These are phyloP conservation scores for Fusarium sp. DNA, from an alignment of 2,329 filamentous ascomycete genomes.

Conservation along the genomic window DNA sequence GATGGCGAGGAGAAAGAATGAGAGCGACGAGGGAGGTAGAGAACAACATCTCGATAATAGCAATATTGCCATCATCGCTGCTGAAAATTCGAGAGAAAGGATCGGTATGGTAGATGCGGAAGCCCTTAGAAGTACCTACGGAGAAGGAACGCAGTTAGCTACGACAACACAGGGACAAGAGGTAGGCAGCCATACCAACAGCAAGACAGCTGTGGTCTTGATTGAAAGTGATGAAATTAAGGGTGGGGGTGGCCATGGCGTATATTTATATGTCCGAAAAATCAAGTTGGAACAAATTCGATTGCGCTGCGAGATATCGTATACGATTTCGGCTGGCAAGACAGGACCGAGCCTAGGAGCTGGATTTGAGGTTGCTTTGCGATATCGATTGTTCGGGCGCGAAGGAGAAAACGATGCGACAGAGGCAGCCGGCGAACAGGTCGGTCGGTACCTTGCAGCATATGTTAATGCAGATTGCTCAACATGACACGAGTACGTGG, in stretches of 20 bases:
- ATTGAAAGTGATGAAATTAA: slow-evolving; percentile 99
- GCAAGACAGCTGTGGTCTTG: slow-evolving; percentile 98
- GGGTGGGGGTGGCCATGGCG: slow-evolving; percentile 75
- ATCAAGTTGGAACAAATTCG: neutral
- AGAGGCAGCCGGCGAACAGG: slow-evolving; percentile 1
- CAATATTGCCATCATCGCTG: slow-evolving; percentile 93
- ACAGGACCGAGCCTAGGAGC: neutral
- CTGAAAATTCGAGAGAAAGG: slow-evolving; percentile 96
- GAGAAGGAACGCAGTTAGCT: slow-evolving; percentile 12
- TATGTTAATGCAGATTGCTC: slow-evolving; percentile 18
- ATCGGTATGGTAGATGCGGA: slow-evolving; percentile 96
- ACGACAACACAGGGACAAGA: slow-evolving; percentile 14
- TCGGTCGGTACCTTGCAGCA: slow-evolving; percentile 9
- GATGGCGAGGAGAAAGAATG: slow-evolving; percentile 88
- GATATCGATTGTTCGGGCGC: neutral
- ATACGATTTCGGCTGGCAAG: neutral
- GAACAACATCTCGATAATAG: slow-evolving; percentile 98
- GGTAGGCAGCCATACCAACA: slow-evolving; percentile 73
- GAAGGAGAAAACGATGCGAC: slow-evolving; percentile 1
- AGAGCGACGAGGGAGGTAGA: slow-evolving; percentile 96
- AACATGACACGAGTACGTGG: slow-evolving; percentile 23
- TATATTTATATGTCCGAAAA: neutral
- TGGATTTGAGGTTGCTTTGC: neutral
- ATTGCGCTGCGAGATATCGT: neutral
- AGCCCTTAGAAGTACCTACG: slow-evolving; percentile 88